phyloP scores from a whole-genome alignment of 1,284 basidiomycete genomes.

The Puccinia hordei region DNA sequence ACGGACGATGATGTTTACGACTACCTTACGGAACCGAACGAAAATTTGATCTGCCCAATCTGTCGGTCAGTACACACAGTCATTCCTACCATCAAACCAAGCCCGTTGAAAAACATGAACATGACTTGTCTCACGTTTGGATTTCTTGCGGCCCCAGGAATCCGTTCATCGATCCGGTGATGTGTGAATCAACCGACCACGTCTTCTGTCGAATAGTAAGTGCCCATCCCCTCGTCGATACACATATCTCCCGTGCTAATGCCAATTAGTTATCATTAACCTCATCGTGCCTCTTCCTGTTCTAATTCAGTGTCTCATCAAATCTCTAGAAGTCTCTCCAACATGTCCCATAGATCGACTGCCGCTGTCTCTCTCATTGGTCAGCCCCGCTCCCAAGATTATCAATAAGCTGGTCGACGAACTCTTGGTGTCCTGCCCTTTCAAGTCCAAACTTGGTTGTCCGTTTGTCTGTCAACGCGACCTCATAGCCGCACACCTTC shows the following conservation, averaged over 20 bases:
- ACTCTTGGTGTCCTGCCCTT: constrained; percentile 52
- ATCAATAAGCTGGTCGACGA: constrained; percentile 53
- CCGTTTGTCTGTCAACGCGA: constrained; percentile 40
- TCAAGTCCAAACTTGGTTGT: constrained; percentile 36
- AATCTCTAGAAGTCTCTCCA: constrained; percentile 51
- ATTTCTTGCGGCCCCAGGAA: background rate
- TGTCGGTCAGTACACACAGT: constrained; percentile 21
- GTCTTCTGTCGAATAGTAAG: constrained; percentile 47
- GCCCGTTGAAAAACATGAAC: background rate
- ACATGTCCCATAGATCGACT: constrained; percentile 53
- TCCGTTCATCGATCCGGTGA: constrained; percentile 46
- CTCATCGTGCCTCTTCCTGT: background rate
- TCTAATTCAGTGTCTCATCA: constrained; percentile 48
- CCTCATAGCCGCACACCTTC: constrained; percentile 25
- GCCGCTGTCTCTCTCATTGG: constrained; percentile 39
- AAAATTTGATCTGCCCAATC: constrained; percentile 45
- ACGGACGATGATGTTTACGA: constrained; percentile 19
- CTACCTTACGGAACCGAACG: constrained; percentile 37
- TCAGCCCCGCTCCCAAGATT: constrained; percentile 51
- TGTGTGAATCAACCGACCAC: constrained; percentile 50
- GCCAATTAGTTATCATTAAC: constrained; percentile 4
- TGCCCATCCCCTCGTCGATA: background rate
- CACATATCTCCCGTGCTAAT: background rate
- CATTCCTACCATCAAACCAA: too few species aligned
- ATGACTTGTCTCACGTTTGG: background rate